Percentiles rank a stretch among this genome's conserved stretches.
Evolutionary conservation across 768 basidiomycete genomes (phyloP).

Genomic region (Lentinula sp.): DNA sequence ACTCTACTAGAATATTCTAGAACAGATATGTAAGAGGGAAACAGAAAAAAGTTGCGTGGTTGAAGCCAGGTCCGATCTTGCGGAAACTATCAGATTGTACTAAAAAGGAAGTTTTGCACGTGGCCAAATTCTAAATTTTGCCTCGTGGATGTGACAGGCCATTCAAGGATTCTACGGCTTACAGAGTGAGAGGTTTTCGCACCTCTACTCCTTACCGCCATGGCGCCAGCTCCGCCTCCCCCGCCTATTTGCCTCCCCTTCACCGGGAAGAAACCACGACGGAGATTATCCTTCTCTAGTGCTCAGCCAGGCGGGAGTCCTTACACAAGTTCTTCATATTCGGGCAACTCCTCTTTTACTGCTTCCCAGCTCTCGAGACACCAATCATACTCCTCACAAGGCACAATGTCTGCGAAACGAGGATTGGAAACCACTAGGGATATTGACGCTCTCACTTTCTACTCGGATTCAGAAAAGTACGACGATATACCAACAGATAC

Average conservation of each 20-base stretch:
- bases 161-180: neutral
- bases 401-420: constrained; percentile 28
- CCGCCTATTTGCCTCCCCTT: constrained; percentile 59
- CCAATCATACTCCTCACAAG: constrained; percentile 38
- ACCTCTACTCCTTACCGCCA: constrained; percentile 25
- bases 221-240: constrained; percentile 48
- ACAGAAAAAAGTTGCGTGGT: neutral
- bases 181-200: neutral
- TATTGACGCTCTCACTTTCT: constrained; percentile 48
- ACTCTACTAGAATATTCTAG: neutral
- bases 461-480: constrained; percentile 58
- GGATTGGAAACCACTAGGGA: constrained; percentile 1
- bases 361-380: constrained; percentile 24
- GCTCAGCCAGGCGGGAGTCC: constrained; percentile 18
- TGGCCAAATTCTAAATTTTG: neutral
- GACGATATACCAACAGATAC: constrained; percentile 34
- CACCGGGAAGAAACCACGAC: constrained; percentile 39
- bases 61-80: neutral
- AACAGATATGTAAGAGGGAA: neutral
- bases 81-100: neutral
- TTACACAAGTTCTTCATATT: constrained; percentile 16
- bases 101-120: neutral
- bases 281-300: constrained; percentile 42
- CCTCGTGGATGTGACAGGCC: neutral
- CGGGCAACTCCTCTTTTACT: constrained; percentile 16